Evolutionary conservation across 83 land plant species (phyloP), one percentile per base, ranked within the genome.

Genomic region (Picea abies): DNA sequence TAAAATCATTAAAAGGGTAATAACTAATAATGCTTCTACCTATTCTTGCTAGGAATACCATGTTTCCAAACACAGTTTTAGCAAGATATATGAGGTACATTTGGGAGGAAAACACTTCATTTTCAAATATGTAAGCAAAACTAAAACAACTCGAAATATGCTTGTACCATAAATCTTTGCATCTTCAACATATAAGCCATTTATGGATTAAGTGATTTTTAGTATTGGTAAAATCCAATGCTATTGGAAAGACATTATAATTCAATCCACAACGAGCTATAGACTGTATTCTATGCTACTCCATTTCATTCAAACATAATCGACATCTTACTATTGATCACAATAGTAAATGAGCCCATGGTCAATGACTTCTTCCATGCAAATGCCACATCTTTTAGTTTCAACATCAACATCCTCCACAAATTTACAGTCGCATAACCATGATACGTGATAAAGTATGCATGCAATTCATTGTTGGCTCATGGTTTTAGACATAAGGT

Each of bases 331-430:
- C 96, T 90, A 88, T 79, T 94, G 90, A 58, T 90, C 80, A 62
- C 96, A 94, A 84, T 93, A 92, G 84, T 94, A 95, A 3, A 94
- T 75, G 60, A 92, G 85, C 11, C 96, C 96, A 73, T 95, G 82
- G 63, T 92, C 95, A 81, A 89, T 87, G 11, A 94, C 86, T 73
- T 86, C 44, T 79, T 88, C 95, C 85, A 85, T 84, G 82, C 96
- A 94, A 26, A 94, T 90, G 52, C 94, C 96, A 88, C 96, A 94
- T 71, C 84, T 90, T 81, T 85, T 92, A 63, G 66, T 82, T 63
- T 84, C 88, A 60, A 29, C 39, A 19, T 79, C 29, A 78, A 75
- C 76, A 56, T 82, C 89, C 95, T 90, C 79, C 84, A 83, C 49
- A 9, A 17, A 25, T n/a, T 23, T 52, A 52, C 56, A 52, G 47